Conservation (phyloP, 257 asterid species). For the Salvia splendens region DNA sequence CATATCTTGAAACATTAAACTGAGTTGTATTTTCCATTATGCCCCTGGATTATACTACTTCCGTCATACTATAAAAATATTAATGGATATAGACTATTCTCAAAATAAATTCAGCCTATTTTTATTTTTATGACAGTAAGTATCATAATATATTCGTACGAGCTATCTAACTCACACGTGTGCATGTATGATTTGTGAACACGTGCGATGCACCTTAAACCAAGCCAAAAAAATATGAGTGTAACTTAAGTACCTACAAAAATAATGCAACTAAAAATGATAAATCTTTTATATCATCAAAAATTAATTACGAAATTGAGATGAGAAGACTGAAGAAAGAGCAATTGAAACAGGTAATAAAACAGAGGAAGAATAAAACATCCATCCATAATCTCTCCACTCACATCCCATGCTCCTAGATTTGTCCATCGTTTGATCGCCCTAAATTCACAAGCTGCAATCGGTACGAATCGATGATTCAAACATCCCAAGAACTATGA, state of each 20-base stretch:
- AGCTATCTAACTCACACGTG: constrained; percentile 24
- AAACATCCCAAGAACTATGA: constrained; percentile 30
- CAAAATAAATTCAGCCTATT: too few species aligned
- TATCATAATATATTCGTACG: too few species aligned
- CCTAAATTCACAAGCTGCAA: constrained; percentile 46
- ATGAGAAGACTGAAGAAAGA: constrained; percentile 22
- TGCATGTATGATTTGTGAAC: constrained; percentile 14
- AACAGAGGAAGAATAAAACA: constrained; percentile 5
- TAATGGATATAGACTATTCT: too few species aligned
- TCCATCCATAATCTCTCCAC: constrained; percentile 54
- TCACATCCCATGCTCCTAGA: constrained; percentile 63
- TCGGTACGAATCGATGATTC: constrained; percentile 66
- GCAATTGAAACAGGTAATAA: constrained; percentile 31
- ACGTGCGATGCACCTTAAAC: constrained; percentile 32
- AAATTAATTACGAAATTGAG: constrained; percentile 36
- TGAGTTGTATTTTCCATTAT: too few species aligned
- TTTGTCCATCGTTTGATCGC: constrained; percentile 59
- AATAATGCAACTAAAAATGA: neutral
- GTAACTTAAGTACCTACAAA: neutral
- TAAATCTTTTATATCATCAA: neutral
- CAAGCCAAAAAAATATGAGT: constrained; percentile 3
- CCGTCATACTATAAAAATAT: too few species aligned
- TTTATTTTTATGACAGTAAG: too few species aligned
- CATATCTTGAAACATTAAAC: too few species aligned
- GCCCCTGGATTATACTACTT: too few species aligned